A percentile compares a stretch with the other conserved stretches of the same genome.
Evolutionary conservation across 176 grass and related monocot species (phyloP).

Genomic region (Ensete glaucum): DNA sequence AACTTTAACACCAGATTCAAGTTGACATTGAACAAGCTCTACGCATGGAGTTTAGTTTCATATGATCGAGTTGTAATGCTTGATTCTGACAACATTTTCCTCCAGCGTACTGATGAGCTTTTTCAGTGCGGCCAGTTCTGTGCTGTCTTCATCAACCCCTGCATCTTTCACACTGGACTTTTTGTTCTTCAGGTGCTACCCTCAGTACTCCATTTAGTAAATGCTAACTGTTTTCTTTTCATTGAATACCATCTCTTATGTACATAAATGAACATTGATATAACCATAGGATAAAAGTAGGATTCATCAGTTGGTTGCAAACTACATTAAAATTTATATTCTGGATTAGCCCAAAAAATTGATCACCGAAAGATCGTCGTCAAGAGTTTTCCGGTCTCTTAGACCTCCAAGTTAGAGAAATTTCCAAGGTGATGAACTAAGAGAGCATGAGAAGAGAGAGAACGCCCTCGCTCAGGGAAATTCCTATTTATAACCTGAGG

Average conservation of each 20-base stretch:
- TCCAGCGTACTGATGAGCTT: constrained; percentile 89
- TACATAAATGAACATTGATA: background rate
- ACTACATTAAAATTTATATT: background rate
- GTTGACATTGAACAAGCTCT: constrained; percentile 92
- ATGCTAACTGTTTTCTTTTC: background rate
- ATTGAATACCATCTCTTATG: background rate
- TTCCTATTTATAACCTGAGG: too few relatives aligned
- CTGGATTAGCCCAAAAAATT: too few relatives aligned
- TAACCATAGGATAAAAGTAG: background rate
- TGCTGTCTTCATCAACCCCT: constrained; percentile 95
- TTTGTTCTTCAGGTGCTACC: constrained; percentile 80
- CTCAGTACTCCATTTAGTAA: background rate
- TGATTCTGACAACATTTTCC: constrained; percentile 89
- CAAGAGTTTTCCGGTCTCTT: too few relatives aligned
- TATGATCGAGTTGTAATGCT: constrained; percentile 95
- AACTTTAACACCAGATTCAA: constrained; percentile 80
- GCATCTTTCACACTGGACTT: constrained; percentile 95
- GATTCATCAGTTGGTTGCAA: background rate
- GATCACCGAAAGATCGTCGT: too few relatives aligned
- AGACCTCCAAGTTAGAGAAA: too few relatives aligned
- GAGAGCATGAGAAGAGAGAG: too few relatives aligned
- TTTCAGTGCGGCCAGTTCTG: constrained; percentile 97
- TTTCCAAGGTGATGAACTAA: too few relatives aligned
- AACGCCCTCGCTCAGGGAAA: too few relatives aligned
- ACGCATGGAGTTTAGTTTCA: constrained; percentile 74